Base-by-base conservation (phyloP, 169 alveolate species). In the Plasmodium fragile region DNA sequence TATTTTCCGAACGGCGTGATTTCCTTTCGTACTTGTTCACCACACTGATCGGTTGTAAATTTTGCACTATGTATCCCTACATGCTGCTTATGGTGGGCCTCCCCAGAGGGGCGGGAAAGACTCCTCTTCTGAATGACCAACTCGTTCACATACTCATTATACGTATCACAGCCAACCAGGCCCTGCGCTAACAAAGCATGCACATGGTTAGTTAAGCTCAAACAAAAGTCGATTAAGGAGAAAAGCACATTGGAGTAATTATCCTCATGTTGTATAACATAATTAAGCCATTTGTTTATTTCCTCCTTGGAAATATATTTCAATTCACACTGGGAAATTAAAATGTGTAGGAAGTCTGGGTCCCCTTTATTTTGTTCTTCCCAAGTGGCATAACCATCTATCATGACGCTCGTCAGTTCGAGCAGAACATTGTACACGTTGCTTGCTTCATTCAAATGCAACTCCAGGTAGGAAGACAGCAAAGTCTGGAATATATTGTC, bases 361-460 rank as follows among this genome's bases (percentile, higher is more conserved):
- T 45, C 72, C 16, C 30, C 32, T 25, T n/a, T 4, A 36, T 59
- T 78, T 45, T 72, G 65, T 4, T 71, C 89, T 4, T 7, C 59
- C 43, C 25, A 53, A 22, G 41, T 84, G 79, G 75, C 72, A 80
- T 28, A 80, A 7, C 65, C 65, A 22, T 91, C 92, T 41, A 91
- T 91, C 18, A 91, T 30, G 3, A 91, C n/a, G 22, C 71, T 45
- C 5, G 70, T 45, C 82, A 91, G 41, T 45, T 91, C 94, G 41
- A 91, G 82, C 53, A 91, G 18, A 0, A 81, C 49, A 55, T 71
- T n/a, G 28, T 91, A 91, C 39, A 79, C 49, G n/a, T 80, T 91
- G 30, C 18, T 91, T 10, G 59, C 43, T 34, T 91, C 94, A 70
- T 80, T 32, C 53, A 91, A 69, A 70, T 59, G 10, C 34, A 91